Base-by-base conservation (phyloP, 1,139 yeast genomes). In the Blastobotrys petasosporus region DNA sequence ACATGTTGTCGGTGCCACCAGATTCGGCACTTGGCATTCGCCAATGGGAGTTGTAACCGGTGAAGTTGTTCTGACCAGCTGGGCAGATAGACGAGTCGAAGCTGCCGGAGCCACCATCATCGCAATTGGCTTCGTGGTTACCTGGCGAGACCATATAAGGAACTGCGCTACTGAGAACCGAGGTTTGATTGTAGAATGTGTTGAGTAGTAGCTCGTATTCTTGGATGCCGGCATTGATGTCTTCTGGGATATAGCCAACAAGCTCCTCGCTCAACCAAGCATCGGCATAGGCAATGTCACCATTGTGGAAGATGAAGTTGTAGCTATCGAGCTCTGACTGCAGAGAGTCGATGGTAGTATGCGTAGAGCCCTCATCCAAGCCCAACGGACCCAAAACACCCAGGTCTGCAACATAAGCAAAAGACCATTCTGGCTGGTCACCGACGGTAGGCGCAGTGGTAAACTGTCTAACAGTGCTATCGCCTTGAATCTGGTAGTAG, bases 101-200 rank as follows among this genome's bases (percentile, higher is more conserved):
- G 32, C 50, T 46, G 2, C 45, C 49, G n/a, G 44, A 25, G 13
- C 55, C 62, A 9, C 62, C 62, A 38, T 60, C 57, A 41, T 53
- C 54, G 47, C 64, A 60, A 47, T 56, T 58, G 36, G 61, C 54
- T 46, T 60, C 64, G 45, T 60, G 64, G 44, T 60, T 60, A n/a
- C 64, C 64, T 13, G 64, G 64, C 7, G 59, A 61, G 30, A 60
- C 62, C 63, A 60, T 60, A 41, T 55, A 60, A 2, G 64, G 62
- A 31, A 45, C 49, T 37, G 31, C 37, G 8, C 57, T 50, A 25
- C 57, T 51, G 35, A 60, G 46, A 15, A 51, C 52, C 40, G 54
- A 50, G 44, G 57, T 47, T 43, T 58, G 56, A 30, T 58, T 55
- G 43, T 59, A 60, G 46, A 53, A 60, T 13, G 47, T 46, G 45